Base-by-base conservation (phyloP, 495 filamentous ascomycete species). In the Aspergillus campestris region DNA sequence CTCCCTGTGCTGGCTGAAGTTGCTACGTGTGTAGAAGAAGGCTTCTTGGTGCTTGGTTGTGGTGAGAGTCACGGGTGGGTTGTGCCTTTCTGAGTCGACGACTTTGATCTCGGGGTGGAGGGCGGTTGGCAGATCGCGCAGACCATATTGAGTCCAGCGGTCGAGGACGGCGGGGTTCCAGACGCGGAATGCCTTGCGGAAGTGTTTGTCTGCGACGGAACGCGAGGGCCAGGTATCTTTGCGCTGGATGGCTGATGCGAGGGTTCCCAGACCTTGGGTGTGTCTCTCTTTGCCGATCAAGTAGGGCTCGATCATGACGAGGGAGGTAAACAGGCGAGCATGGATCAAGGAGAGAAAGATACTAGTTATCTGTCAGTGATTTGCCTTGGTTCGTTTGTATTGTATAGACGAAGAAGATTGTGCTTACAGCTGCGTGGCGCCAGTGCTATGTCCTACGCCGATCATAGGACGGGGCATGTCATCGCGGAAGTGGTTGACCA, bases 391-490 rank as follows among this genome's bases (percentile, higher is more conserved):
- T 38, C 8, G 36, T 8, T 38, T 8, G 8, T 15, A 8, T 8
- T 10, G 38, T 28, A 33, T 24, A 12, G 18, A 24, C 2, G 18
- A 24, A 24, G 18, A 24, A 6, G 31, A 11, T 7, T 31, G 37
- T 34, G 34, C 45, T 34, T 40, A 61, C 55, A 62, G 66, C 36
- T 80, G 70, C 56, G 69, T 71, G 40, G 69, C 85, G 44, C 89
- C 88, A 65, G 84, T 78, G 53, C 81, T 86, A 62, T 94, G 87
- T 9, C 87, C 89, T 3, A 95, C 57, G 8, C 58, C 58, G 1
- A 61, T 40, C 3, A 61, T 42, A 1, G 89, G 88, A 3, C 80
- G 78, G 1, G 81, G 78, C 83, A 94, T 89, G 40, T 82, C 48
- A 1, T 62, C 52, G 9, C 82, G 81, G 62, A 92, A 86, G 38